Percentiles rank a stretch among this genome's conserved stretches.
phyloP scores from a whole-genome alignment of 148 eudicot genomes.

The Rhododendron griersonianum region DNA sequence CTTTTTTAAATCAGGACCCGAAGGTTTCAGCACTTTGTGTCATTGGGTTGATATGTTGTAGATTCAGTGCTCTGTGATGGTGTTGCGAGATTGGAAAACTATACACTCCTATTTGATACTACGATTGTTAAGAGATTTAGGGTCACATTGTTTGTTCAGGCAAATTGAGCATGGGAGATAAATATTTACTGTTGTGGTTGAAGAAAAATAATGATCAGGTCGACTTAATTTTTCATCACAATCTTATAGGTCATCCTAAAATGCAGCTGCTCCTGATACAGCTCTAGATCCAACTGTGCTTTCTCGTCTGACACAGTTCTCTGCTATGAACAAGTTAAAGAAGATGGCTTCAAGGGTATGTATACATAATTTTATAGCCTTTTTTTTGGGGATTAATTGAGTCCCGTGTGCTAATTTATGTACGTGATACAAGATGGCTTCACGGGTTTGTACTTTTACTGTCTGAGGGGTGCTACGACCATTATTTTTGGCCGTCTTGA shows the following conservation, averaged over 20 bases:
- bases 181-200: not conserved
- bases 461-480: not conserved
- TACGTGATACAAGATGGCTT: not conserved
- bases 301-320: slow-evolving; percentile 89
- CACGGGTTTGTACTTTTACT: not conserved
- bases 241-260: slow-evolving; percentile 82
- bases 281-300: slow-evolving; percentile 92
- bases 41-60: too few species aligned
- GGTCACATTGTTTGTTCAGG: not conserved
- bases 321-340: slow-evolving; percentile 96
- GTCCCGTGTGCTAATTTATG: not conserved
- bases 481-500: not conserved
- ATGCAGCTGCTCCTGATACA: slow-evolving; percentile 95
- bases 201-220: not conserved
- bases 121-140: too few species aligned
- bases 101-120: too few species aligned
- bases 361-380: not conserved
- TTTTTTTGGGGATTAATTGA: not conserved
- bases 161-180: not conserved
- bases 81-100: too few species aligned
- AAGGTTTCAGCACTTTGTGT: too few species aligned
- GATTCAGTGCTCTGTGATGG: too few species aligned
- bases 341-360: slow-evolving; percentile 97
- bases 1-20: too few species aligned
- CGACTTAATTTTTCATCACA: not conserved